Percentiles rank a stretch among this genome's conserved stretches.
These are phyloP conservation scores for Fusarium sp. DNA, from an alignment of 2,329 filamentous ascomycete genomes.

Conservation along the genomic window DNA sequence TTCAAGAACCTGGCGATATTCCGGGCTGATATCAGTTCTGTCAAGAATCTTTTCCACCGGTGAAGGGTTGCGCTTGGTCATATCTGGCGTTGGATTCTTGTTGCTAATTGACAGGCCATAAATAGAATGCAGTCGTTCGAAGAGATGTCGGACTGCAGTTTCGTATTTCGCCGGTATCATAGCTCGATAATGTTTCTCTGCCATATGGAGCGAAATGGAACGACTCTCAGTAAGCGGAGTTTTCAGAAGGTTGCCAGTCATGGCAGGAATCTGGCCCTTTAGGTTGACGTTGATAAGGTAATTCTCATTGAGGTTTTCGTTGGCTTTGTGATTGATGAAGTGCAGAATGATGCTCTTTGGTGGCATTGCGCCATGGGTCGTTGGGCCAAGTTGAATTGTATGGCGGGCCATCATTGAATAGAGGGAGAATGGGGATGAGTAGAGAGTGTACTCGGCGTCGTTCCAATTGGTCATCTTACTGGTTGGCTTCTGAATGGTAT, in stretches of 20 bases:
- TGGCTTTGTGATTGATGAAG: slow-evolving; percentile 21
- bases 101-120: slow-evolving; percentile 27
- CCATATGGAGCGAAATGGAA: slow-evolving; percentile 26
- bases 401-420: slow-evolving; percentile 34
- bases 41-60: slow-evolving; percentile 19
- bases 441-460: slow-evolving; percentile 28
- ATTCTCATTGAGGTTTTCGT: slow-evolving; percentile 14
- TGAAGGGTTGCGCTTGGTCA: slow-evolving; percentile 18
- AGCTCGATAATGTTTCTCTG: slow-evolving; percentile 30
- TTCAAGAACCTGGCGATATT: slow-evolving; percentile 19
- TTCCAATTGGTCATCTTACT: slow-evolving; percentile 15
- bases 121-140: slow-evolving; percentile 12
- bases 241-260: slow-evolving; percentile 16
- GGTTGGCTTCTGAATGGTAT: no score
- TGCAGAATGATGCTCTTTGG: slow-evolving; percentile 11
- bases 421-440: slow-evolving; percentile 29
- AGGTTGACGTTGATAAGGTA: slow-evolving; percentile 24
- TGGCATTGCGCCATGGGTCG: background rate
- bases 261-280: slow-evolving; percentile 26
- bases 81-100: slow-evolving; percentile 18
- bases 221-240: slow-evolving; percentile 24
- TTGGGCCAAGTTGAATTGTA: slow-evolving; percentile 22
- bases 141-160: slow-evolving; percentile 1
- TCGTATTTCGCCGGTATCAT: slow-evolving; percentile 11
- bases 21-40: slow-evolving; percentile 8